Evolutionary conservation across 139 green algal species (phyloP).

Genomic region (Micractinium conductrix): DNA sequence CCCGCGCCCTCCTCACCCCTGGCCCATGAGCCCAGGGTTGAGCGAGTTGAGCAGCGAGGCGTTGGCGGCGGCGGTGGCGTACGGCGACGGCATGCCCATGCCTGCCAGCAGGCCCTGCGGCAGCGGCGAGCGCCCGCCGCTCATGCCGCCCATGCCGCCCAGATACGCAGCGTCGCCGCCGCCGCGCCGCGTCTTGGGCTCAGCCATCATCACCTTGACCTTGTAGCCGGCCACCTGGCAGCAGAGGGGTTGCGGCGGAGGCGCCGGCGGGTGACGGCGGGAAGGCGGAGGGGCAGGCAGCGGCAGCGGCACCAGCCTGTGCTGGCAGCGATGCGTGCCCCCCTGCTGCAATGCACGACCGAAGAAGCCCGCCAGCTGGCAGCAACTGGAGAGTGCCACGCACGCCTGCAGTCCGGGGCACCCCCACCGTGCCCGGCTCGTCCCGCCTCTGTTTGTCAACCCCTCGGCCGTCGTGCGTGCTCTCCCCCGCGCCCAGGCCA

Average conservation of each 20-base stretch:
- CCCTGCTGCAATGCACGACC: neutral
- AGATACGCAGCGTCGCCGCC: neutral
- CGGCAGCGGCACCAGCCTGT: neutral
- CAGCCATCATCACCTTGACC: conserved; percentile 93
- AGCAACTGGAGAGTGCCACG: neutral
- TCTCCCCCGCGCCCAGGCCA: neutral
- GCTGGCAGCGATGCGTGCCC: too few species aligned
- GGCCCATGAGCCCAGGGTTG: conserved; percentile 25
- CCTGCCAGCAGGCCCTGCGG: conserved; percentile 30
- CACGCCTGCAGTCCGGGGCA: neutral
- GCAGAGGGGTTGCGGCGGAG: neutral
- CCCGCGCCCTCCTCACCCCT: neutral
- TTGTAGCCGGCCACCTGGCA: conserved; percentile 81
- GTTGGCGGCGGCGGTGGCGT: conserved; percentile 14
- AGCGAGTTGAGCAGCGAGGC: conserved; percentile 23
- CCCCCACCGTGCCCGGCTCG: neutral
- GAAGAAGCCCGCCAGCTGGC: neutral
- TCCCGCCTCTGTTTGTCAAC: neutral
- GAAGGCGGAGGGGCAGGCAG: neutral
- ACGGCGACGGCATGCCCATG: conserved; percentile 34
- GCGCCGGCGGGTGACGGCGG: too few species aligned
- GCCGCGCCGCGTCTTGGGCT: conserved; percentile 87
- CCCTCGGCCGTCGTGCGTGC: too few species aligned
- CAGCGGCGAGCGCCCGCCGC: neutral
- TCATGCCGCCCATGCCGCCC: too few species aligned